Evolutionary conservation across 2,329 filamentous ascomycete species (phyloP).

Genomic region (Aspergillus chevalieri): DNA sequence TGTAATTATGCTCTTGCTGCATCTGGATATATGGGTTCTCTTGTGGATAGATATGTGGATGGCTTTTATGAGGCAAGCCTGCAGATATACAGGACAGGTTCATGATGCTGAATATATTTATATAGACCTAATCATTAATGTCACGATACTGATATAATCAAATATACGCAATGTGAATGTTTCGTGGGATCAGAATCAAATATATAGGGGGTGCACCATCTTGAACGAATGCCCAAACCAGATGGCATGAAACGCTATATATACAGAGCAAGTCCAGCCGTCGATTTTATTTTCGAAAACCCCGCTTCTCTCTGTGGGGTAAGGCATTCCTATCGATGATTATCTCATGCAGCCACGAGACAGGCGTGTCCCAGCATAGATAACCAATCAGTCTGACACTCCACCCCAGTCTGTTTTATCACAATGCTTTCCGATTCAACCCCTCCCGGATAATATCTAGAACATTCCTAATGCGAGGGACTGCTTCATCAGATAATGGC

Average conservation of each 20-base stretch:
- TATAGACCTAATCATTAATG: neutral
- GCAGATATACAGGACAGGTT: neutral
- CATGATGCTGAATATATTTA: neutral
- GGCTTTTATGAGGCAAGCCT: neutral
- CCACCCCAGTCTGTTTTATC: too few relatives aligned
- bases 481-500: neutral
- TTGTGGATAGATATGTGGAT: neutral
- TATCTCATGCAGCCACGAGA: too few relatives aligned
- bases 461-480: neutral
- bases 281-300: too few relatives aligned
- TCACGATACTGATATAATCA: neutral
- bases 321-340: too few relatives aligned
- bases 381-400: too few relatives aligned
- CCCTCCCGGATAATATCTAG: neutral
- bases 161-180: too few relatives aligned
- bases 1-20: neutral
- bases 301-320: too few relatives aligned
- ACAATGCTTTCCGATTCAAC: neutral
- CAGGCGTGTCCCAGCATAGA: too few relatives aligned
- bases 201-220: too few relatives aligned
- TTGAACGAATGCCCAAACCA: too few relatives aligned
- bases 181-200: too few relatives aligned
- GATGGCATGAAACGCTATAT: neutral
- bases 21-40: neutral
- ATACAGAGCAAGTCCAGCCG: neutral